A percentile compares a stretch with the other conserved stretches of the same genome.
Conservation (phyloP, 768 basidiomycete species). For the Xerocomus brunneocitrinus region DNA sequence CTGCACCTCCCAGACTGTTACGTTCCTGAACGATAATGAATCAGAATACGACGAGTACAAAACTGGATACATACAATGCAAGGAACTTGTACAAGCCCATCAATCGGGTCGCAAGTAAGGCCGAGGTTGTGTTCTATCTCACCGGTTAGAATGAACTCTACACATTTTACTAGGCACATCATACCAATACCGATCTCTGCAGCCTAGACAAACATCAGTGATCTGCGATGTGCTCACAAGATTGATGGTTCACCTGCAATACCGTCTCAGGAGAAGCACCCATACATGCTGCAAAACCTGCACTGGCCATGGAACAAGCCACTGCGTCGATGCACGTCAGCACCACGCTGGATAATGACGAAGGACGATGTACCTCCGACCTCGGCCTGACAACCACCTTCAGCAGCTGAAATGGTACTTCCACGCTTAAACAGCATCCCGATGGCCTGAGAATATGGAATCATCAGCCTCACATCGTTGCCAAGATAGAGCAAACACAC, state of each 20-base stretch:
- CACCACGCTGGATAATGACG: background rate
- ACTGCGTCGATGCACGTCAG: conserved; percentile 40
- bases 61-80: conserved; percentile 63
- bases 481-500: conserved; percentile 38
- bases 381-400: conserved; percentile 93
- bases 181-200: conserved; percentile 89
- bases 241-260: conserved; percentile 48
- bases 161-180: conserved; percentile 10
- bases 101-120: conserved; percentile 91
- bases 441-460: conserved; percentile 50
- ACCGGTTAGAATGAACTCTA: conserved; percentile 2
- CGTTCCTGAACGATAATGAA: conserved; percentile 49
- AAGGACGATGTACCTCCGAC: conserved; percentile 63
- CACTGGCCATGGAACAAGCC: conserved; percentile 94
- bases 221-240: background rate
- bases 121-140: conserved; percentile 75
- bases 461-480: conserved; percentile 5
- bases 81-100: conserved; percentile 90
- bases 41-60: conserved; percentile 2
- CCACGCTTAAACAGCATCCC: conserved; percentile 97
- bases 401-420: conserved; percentile 94
- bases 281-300: conserved; percentile 92
- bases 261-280: conserved; percentile 84
- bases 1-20: conserved; percentile 76
- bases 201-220: conserved; percentile 38